Evolutionary conservation across 2,329 filamentous ascomycete species (phyloP).

Genomic region (Colletotrichum paranaense): DNA sequence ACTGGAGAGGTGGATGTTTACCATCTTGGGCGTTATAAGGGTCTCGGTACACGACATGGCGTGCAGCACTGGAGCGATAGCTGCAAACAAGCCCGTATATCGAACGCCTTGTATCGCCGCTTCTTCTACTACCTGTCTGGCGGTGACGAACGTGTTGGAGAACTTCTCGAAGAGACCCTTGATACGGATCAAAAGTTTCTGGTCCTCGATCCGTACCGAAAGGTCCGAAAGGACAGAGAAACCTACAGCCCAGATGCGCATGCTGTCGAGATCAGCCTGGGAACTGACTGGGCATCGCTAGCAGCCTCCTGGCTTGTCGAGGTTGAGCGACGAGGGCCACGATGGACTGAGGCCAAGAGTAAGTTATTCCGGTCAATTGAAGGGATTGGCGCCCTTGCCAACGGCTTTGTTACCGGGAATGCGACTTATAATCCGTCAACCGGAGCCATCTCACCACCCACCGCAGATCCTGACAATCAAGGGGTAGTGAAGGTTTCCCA

Average conservation of each 20-base stretch:
- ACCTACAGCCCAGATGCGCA: background rate
- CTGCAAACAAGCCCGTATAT: conserved; percentile 71
- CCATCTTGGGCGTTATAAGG: conserved; percentile 61
- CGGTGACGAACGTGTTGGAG: background rate
- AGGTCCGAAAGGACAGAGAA: background rate
- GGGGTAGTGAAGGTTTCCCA: conserved; percentile 56
- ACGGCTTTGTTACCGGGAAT: background rate
- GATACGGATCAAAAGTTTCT: background rate
- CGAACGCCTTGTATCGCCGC: conserved; percentile 66
- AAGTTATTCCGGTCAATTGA: background rate
- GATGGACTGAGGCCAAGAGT: background rate
- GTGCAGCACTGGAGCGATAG: conserved; percentile 73
- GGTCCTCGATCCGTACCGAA: background rate
- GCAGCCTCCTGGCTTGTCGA: background rate
- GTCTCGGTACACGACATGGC: conserved; percentile 71
- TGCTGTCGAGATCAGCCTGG: background rate
- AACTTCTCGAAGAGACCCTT: background rate
- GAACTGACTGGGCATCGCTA: background rate
- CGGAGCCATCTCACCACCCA: background rate
- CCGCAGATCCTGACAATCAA: background rate
- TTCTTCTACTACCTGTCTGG: conserved; percentile 63
- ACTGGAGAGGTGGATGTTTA: conserved; percentile 67
- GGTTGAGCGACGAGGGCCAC: background rate
- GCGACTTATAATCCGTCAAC: background rate
- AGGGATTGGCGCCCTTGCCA: background rate